A percentile compares a stretch with the other conserved stretches of the same genome.
Conservation (phyloP, 306 rosid species). For the Cucurbita argyrosperma region DNA sequence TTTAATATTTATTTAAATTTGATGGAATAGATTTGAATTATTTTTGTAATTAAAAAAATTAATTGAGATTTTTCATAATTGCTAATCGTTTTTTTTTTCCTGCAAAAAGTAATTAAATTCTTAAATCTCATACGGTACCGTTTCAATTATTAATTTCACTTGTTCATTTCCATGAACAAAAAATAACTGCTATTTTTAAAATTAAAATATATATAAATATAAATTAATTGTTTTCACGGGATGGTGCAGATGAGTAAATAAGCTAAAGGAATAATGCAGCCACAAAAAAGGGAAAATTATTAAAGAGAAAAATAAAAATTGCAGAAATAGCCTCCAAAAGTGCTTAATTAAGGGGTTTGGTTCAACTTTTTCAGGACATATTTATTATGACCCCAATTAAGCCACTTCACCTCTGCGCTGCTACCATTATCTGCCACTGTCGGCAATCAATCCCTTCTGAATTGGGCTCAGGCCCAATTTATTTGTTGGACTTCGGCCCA, state of each 20-base stretch:
- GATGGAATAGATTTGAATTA: background rate
- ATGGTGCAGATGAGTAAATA: background rate
- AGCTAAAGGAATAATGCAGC: background rate
- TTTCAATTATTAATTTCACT: background rate
- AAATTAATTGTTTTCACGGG: background rate
- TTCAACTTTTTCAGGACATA: conserved; percentile 3
- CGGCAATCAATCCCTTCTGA: background rate
- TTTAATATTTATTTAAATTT: background rate
- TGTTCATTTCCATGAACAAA: background rate
- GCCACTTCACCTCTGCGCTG: background rate
- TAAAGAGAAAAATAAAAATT: background rate
- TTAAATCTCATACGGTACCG: background rate
- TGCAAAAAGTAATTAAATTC: background rate
- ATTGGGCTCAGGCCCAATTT: background rate
- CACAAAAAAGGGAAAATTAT: background rate
- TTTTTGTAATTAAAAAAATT: background rate
- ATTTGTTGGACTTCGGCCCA: background rate
- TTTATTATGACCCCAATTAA: background rate
- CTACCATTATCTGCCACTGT: background rate
- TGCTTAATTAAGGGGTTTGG: conserved; percentile 1
- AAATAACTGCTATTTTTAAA: background rate
- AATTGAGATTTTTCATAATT: background rate
- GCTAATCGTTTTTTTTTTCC: background rate
- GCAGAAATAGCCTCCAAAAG: background rate
- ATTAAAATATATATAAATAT: background rate